Evolutionary conservation across 495 filamentous ascomycete genomes (phyloP).

Genomic region (Neurospora intermedia): DNA sequence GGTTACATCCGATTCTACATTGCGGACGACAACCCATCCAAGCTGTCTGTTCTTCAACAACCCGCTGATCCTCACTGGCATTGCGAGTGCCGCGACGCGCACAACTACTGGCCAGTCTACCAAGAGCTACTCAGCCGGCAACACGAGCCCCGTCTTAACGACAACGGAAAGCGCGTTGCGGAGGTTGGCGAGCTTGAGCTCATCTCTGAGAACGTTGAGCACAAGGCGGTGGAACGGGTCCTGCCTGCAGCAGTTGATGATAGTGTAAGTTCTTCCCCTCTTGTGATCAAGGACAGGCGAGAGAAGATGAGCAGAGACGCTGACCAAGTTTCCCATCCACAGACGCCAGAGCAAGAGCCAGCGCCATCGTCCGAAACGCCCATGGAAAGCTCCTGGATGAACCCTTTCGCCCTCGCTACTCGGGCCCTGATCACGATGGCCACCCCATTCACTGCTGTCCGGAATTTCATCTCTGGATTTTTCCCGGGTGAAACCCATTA

Average conservation of each 20-base stretch:
- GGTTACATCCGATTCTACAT: constrained; percentile 25
- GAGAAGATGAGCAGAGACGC: constrained; percentile 8
- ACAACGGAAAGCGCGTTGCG: constrained; percentile 18
- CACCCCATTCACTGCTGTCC: background rate
- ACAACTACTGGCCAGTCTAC: constrained; percentile 2
- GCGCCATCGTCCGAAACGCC: background rate
- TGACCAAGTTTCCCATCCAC: constrained; percentile 1
- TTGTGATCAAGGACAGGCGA: constrained; percentile 1
- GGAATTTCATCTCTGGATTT: background rate
- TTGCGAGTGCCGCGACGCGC: constrained; percentile 12
- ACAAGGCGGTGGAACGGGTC: background rate
- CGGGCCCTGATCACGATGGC: background rate
- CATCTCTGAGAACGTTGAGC: constrained; percentile 7
- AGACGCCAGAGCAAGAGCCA: background rate
- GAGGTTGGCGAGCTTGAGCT: constrained; percentile 16
- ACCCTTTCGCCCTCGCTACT: background rate
- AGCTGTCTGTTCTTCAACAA: constrained; percentile 16
- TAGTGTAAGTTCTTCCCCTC: background rate
- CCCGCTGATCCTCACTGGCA: constrained; percentile 14
- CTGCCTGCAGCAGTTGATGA: background rate
- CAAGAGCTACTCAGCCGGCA: background rate
- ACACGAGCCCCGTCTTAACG: background rate
- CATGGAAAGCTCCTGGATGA: background rate
- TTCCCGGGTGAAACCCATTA: background rate
- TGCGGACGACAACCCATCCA: background rate